Evolutionary conservation across 768 basidiomycete genomes (phyloP).

Genomic region (Amanita rubescens): DNA sequence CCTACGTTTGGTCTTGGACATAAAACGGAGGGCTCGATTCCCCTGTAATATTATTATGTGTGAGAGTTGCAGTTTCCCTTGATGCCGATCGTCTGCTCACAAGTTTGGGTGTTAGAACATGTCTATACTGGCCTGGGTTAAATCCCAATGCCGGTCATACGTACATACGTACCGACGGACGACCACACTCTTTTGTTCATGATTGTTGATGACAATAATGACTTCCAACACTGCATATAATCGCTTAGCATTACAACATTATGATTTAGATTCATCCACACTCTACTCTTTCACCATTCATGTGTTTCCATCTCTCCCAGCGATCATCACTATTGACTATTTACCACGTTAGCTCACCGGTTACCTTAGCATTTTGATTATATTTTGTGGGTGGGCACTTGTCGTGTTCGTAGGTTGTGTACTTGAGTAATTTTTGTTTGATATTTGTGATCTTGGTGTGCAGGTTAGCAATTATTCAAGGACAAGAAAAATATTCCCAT

Average conservation of each 20-base stretch:
- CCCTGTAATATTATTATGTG: slow-evolving; percentile 5
- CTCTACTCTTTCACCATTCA: neutral
- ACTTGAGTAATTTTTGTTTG: neutral
- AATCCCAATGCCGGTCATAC: neutral
- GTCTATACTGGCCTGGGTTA: neutral
- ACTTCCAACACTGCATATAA: neutral
- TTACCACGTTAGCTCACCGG: neutral
- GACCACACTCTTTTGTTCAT: neutral
- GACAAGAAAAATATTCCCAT: slow-evolving; percentile 11
- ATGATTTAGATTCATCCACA: neutral
- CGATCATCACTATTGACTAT: slow-evolving; percentile 2
- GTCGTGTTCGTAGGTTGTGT: neutral
- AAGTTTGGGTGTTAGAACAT: neutral
- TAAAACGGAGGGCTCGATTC: neutral
- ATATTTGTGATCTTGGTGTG: too few species aligned
- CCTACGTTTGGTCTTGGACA: neutral
- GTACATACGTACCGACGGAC: neutral
- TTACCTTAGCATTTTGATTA: neutral
- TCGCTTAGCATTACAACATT: neutral
- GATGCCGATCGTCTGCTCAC: neutral
- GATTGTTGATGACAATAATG: neutral
- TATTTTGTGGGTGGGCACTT: slow-evolving; percentile 8
- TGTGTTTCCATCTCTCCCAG: neutral
- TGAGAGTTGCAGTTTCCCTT: neutral
- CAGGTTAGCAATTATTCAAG: too few species aligned